phyloP scores from a whole-genome alignment of 139 green algal genomes.

The Deuterostichococcus epilithicus region DNA sequence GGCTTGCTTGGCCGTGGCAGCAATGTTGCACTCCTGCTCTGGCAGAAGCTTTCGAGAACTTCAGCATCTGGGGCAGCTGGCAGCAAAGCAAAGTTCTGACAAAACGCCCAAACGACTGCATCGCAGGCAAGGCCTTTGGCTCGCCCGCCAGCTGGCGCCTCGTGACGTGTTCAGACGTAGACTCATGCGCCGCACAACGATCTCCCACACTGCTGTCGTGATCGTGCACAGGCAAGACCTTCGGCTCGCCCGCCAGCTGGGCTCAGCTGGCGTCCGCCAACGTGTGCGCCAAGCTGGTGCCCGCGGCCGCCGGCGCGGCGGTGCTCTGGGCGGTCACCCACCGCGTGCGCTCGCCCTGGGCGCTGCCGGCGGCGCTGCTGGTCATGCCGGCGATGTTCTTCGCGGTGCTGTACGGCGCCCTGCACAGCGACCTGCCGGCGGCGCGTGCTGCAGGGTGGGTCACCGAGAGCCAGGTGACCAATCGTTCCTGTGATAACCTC shows the following conservation, averaged over 20 bases:
- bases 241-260: constrained; percentile 23
- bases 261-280: constrained; percentile 27
- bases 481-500: too few species aligned
- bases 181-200: too few species aligned
- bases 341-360: constrained; percentile 33
- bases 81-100: too few species aligned
- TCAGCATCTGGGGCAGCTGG: too few species aligned
- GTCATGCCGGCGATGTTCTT: constrained; percentile 35
- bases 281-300: constrained; percentile 49
- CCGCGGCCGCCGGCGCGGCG: constrained; percentile 29
- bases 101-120: too few species aligned
- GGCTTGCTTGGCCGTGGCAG: too few species aligned
- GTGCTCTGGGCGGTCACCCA: constrained; percentile 30
- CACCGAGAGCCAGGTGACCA: constrained; percentile 45
- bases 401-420: constrained; percentile 9
- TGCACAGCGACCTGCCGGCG: constrained; percentile 37
- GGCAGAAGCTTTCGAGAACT: too few species aligned
- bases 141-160: too few species aligned
- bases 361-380: constrained; percentile 54
- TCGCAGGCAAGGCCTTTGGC: too few species aligned
- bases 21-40: too few species aligned
- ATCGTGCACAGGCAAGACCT: constrained; percentile 1
- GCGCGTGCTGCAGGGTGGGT: constrained; percentile 55
- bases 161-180: too few species aligned
- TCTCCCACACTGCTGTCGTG: neutral